Conservation (phyloP, 768 basidiomycete species). For the Auricularia heimuer region DNA sequence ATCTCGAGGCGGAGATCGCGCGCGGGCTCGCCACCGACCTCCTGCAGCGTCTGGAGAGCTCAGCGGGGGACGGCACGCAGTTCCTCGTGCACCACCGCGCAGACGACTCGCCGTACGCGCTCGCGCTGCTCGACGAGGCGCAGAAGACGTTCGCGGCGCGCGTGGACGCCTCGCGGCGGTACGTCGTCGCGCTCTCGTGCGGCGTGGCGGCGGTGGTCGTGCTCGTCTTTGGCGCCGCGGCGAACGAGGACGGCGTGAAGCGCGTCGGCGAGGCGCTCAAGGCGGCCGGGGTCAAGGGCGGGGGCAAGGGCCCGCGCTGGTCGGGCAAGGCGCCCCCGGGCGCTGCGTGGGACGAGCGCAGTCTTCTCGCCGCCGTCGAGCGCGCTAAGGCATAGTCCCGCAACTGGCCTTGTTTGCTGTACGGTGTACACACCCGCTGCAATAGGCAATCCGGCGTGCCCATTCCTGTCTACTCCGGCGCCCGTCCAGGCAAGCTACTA, state of each 20-base stretch:
- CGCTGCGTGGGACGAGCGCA: no score
- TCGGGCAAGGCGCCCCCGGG: conserved; percentile 43
- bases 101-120: conserved; percentile 50
- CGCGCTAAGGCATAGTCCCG: no score
- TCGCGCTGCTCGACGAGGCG: conserved; percentile 51
- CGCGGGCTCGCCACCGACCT: conserved; percentile 30
- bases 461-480: no score
- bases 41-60: conserved; percentile 12
- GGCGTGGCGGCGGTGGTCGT: conserved; percentile 39
- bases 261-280: conserved; percentile 47
- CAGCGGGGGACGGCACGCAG: conserved; percentile 9
- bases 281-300: conserved; percentile 56
- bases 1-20: conserved; percentile 60
- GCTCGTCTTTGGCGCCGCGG: conserved; percentile 51
- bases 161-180: conserved; percentile 20
- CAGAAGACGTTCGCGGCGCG: conserved; percentile 34
- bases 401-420: no score
- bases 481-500: no score
- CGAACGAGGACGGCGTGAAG: conserved; percentile 40
- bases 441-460: no score
- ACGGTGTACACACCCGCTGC: no score
- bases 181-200: conserved; percentile 49
- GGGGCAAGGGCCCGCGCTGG: conserved; percentile 67
- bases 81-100: conserved; percentile 42
- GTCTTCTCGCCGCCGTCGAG: no score